These are phyloP conservation scores for Tetrahymena elliotti DNA, from an alignment of 73 alveolate species.

Conservation along the genomic window DNA sequence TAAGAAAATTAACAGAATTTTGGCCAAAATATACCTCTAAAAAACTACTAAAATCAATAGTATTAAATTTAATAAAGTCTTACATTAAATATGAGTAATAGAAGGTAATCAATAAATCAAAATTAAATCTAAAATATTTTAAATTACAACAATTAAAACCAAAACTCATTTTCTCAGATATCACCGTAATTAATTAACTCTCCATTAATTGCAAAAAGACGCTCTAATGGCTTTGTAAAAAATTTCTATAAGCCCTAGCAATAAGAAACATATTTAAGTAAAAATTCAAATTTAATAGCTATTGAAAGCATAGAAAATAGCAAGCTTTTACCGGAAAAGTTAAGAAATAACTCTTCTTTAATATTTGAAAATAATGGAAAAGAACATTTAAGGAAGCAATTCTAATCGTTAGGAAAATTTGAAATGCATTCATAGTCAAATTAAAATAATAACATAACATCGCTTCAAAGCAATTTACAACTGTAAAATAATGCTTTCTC, in stretches of 20 bases:
- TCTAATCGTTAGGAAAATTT: background rate
- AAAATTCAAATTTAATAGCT: no score
- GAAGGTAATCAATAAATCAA: background rate
- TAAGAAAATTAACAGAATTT: background rate
- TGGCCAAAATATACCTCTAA: no score
- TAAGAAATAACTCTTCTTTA: background rate
- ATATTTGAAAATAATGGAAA: background rate
- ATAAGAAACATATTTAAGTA: background rate
- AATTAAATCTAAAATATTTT: no score
- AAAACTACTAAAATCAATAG: no score
- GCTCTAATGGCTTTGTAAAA: background rate
- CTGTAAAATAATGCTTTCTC: background rate
- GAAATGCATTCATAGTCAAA: background rate
- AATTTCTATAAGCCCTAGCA: background rate
- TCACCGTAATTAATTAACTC: background rate
- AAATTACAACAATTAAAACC: no score
- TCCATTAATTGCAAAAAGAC: background rate
- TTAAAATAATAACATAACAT: background rate
- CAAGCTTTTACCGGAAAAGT: background rate
- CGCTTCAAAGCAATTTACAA: background rate
- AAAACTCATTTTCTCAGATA: background rate
- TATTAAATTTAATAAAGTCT: background rate
- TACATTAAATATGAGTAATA: no score
- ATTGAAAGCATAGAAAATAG: background rate
- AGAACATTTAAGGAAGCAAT: background rate